These are phyloP conservation scores for Tricholoma bakamatsutake DNA, from an alignment of 768 basidiomycete species.

Conservation along the genomic window DNA sequence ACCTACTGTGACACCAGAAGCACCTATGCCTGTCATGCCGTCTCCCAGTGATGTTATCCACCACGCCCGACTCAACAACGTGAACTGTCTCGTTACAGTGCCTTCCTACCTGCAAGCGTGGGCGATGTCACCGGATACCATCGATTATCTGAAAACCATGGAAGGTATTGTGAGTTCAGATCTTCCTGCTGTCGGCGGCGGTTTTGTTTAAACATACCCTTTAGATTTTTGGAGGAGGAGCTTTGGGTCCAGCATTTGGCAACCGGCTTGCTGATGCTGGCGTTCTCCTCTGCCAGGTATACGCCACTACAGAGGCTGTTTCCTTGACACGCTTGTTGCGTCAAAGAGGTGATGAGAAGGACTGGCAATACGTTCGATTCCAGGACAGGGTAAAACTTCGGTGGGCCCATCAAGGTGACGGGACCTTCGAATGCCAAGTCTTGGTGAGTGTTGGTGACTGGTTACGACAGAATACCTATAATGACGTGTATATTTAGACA, in stretches of 20 bases:
- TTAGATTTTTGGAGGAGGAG: conserved; percentile 9
- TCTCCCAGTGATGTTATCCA: conserved; percentile 35
- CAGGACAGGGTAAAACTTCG: conserved; percentile 11
- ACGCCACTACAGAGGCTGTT: conserved; percentile 14
- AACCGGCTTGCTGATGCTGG: conserved; percentile 5
- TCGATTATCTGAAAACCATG: conserved; percentile 12
- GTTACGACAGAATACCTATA: not conserved
- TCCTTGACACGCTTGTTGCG: not conserved
- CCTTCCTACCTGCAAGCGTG: conserved; percentile 35
- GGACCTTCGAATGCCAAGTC: conserved; percentile 25
- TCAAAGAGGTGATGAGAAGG: conserved; percentile 13
- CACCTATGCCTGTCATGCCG: conserved; percentile 28
- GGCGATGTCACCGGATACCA: conserved; percentile 19
- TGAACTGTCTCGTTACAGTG: conserved; percentile 26
- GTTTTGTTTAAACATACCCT: not conserved
- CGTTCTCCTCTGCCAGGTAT: conserved; percentile 5
- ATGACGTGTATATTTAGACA: conserved; percentile 11
- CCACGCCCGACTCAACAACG: conserved; percentile 22
- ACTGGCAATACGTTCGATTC: conserved; percentile 8
- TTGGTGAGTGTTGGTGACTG: conserved; percentile 17
- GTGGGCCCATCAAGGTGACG: conserved; percentile 25
- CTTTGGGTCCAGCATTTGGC: conserved; percentile 8
- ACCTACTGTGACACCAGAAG: conserved; percentile 18
- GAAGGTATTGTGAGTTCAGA: conserved; percentile 6
- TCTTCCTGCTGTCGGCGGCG: not conserved